A percentile compares a stretch with the other conserved stretches of the same genome.
These are phyloP conservation scores for Clavariopsis aquatica DNA, from an alignment of 495 filamentous ascomycete genomes.

Conservation along the genomic window DNA sequence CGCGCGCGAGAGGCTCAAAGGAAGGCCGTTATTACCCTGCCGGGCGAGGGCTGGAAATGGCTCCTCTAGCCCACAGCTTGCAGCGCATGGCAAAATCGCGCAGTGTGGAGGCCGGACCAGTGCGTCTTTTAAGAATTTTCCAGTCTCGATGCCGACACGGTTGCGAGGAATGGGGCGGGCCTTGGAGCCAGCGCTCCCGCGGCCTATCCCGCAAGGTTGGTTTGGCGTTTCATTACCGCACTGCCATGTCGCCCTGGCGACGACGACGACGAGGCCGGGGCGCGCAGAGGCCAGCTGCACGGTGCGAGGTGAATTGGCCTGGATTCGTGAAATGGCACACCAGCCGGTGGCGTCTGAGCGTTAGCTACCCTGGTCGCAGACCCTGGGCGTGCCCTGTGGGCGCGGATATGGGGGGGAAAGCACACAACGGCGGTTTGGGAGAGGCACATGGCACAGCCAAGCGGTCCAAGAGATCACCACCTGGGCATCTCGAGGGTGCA, in stretches of 20 bases:
- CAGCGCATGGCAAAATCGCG: slow-evolving; percentile 20
- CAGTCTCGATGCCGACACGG: not conserved
- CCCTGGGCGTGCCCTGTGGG: not conserved
- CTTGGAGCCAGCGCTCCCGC: not conserved
- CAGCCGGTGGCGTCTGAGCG: not conserved
- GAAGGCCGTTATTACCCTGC: slow-evolving; percentile 15
- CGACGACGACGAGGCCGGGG: not conserved
- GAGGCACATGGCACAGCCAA: slow-evolving; percentile 12
- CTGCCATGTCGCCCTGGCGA: slow-evolving; percentile 4
- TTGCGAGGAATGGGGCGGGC: not conserved
- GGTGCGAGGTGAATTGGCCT: not conserved
- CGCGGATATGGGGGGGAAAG: not conserved
- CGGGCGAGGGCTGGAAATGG: slow-evolving; percentile 10
- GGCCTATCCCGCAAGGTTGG: slow-evolving; percentile 27
- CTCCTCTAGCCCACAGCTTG: not conserved
- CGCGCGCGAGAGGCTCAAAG: slow-evolving; percentile 7
- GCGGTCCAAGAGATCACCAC: not conserved
- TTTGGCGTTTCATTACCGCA: slow-evolving; percentile 9
- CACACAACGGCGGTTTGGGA: slow-evolving; percentile 21
- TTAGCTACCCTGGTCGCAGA: slow-evolving; percentile 23
- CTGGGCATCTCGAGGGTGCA: slow-evolving; percentile 8
- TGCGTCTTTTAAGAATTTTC: slow-evolving; percentile 34
- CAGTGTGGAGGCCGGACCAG: slow-evolving; percentile 3
- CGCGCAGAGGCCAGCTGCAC: not conserved
- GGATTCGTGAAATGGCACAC: not conserved